These are phyloP conservation scores for Erucastrum elatum DNA, from an alignment of 345 rosid genomes.

Conservation along the genomic window DNA sequence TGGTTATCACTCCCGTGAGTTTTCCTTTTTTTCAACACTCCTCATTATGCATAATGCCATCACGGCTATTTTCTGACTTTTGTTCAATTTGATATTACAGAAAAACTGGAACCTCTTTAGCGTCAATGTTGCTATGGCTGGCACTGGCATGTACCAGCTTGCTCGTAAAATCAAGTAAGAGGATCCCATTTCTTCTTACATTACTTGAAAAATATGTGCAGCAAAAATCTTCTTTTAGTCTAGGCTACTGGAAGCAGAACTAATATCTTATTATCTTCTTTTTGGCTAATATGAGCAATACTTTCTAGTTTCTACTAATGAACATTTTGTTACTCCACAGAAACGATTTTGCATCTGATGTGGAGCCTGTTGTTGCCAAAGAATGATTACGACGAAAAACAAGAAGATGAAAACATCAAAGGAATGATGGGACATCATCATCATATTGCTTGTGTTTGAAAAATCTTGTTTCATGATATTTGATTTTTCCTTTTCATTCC, in stretches of 20 bases:
- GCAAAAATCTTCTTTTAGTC: neutral
- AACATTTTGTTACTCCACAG: constrained; percentile 26
- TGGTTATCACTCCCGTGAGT: constrained; percentile 85
- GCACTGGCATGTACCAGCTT: constrained; percentile 85
- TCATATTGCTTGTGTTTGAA: constrained; percentile 25
- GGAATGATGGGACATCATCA: constrained; percentile 2
- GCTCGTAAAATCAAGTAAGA: constrained; percentile 72
- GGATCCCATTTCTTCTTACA: constrained; percentile 18
- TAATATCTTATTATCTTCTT: neutral
- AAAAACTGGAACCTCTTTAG: constrained; percentile 96
- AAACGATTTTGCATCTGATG: constrained; percentile 34
- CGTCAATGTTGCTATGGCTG: constrained; percentile 83
- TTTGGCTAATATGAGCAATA: neutral
- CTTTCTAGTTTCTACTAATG: neutral
- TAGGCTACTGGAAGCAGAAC: neutral
- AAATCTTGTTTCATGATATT: constrained; percentile 3
- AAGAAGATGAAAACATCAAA: neutral
- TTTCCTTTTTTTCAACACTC: neutral
- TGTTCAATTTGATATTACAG: too few relatives aligned
- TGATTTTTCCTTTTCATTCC: constrained; percentile 30
- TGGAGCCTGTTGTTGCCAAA: constrained; percentile 30
- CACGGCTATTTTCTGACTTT: neutral
- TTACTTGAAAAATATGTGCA: neutral
- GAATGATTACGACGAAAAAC: constrained; percentile 35
- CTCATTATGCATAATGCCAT: neutral